Conservation (phyloP, 2,329 filamentous ascomycete genomes). For the Bipolaris oryzae region DNA sequence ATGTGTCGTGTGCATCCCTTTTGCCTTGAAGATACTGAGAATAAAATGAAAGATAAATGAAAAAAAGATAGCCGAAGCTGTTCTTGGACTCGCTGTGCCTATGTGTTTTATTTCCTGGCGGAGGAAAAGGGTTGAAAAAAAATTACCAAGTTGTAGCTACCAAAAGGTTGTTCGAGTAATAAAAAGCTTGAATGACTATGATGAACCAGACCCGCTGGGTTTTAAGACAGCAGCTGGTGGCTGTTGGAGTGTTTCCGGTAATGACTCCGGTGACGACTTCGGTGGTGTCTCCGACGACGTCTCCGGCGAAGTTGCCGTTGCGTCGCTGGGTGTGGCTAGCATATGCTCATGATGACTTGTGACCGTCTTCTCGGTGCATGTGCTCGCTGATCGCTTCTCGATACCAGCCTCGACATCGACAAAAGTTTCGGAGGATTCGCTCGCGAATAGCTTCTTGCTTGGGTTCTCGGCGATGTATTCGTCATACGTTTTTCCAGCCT, state of each 20-base stretch:
- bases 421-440: constrained; percentile 33
- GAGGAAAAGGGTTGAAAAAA: background rate
- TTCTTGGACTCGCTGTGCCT: background rate
- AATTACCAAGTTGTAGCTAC: background rate
- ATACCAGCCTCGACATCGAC: constrained; percentile 34
- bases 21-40: background rate
- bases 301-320: background rate
- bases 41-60: background rate
- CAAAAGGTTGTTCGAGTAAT: background rate
- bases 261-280: background rate
- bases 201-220: background rate
- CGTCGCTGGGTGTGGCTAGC: background rate
- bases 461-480: constrained; percentile 51
- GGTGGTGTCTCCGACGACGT: background rate
- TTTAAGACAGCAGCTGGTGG: constrained; percentile 7
- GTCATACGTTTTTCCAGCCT: constrained; percentile 61
- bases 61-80: background rate
- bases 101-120: background rate
- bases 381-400: background rate
- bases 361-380: background rate
- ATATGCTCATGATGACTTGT: background rate
- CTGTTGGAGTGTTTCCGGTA: background rate
- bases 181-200: background rate
- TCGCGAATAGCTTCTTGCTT: constrained; percentile 30
- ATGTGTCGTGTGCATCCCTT: background rate